Percentiles rank a stretch among this genome's conserved stretches.
These are phyloP conservation scores for Medicago arabica DNA, from an alignment of 306 rosid genomes.

Conservation along the genomic window DNA sequence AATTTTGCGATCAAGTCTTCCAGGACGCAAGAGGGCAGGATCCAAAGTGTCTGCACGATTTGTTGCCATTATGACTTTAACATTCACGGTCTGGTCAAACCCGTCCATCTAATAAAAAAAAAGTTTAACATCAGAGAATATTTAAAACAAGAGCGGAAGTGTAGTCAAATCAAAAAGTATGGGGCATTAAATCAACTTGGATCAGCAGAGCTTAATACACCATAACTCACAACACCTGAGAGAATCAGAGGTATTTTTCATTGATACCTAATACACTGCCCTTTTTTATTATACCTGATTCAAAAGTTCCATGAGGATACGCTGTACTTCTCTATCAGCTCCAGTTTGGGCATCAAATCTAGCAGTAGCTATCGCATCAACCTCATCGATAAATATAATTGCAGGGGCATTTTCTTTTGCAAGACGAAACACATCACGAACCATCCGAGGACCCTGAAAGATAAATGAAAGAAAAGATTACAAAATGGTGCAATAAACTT, in stretches of 20 bases:
- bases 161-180: slow-evolving; percentile 11
- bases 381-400: slow-evolving; percentile 97
- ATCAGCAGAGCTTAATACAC: not conserved
- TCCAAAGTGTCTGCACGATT: slow-evolving; percentile 98
- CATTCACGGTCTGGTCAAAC: slow-evolving; percentile 98
- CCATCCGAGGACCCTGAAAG: slow-evolving; percentile 93
- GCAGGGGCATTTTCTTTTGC: slow-evolving; percentile 99
- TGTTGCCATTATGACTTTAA: slow-evolving; percentile 98
- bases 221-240: slow-evolving; percentile 8
- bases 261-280: not conserved
- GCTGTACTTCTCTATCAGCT: slow-evolving; percentile 99
- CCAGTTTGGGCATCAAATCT: slow-evolving; percentile 99
- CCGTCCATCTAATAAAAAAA: slow-evolving; percentile 83
- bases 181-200: not conserved
- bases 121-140: slow-evolving; percentile 29
- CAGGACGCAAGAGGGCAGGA: slow-evolving; percentile 98
- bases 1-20: slow-evolving; percentile 95
- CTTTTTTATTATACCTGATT: slow-evolving; percentile 73
- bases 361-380: slow-evolving; percentile 99
- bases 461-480: slow-evolving; percentile 19
- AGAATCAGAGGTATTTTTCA: slow-evolving; percentile 14
- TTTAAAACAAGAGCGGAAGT: not conserved
- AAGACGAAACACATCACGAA: slow-evolving; percentile 98
- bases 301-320: slow-evolving; percentile 97
- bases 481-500: not conserved